Evolutionary conservation across 2,329 filamentous ascomycete species (phyloP).

Genomic region (Phialemoniopsis sp.): DNA sequence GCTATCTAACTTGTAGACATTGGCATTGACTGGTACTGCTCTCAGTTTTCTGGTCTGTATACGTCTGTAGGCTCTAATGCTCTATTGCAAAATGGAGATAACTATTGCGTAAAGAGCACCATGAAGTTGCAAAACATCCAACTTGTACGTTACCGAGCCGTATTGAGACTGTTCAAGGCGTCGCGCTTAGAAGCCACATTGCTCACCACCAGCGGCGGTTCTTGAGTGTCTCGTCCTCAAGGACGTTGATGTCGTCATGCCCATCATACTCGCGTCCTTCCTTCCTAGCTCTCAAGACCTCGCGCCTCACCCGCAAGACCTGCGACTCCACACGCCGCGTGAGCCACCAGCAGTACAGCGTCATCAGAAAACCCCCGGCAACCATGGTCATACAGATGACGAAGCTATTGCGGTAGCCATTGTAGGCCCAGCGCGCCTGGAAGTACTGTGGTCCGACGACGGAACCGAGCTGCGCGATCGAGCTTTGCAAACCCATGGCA

Average conservation of each 20-base stretch:
- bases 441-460: conserved; percentile 1
- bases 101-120: too few species aligned
- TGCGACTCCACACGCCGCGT: neutral
- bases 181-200: too few species aligned
- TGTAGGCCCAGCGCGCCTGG: neutral
- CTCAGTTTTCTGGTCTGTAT: too few species aligned
- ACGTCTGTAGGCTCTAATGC: too few species aligned
- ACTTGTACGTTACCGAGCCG: too few species aligned
- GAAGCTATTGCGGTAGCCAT: conserved; percentile 3
- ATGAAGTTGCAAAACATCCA: too few species aligned
- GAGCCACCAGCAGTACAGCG: conserved; percentile 4
- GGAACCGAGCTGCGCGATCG: neutral
- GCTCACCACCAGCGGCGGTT: conserved; percentile 2
- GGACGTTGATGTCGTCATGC: conserved; percentile 1
- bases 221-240: conserved; percentile 1
- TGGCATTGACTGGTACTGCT: too few species aligned
- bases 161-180: too few species aligned
- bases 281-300: neutral
- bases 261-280: neutral
- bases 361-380: neutral
- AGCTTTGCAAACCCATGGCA: neutral
- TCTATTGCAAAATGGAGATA: too few species aligned
- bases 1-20: too few species aligned
- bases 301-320: neutral
- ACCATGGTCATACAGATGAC: neutral